A percentile compares a stretch with the other conserved stretches of the same genome.
Conservation (phyloP, 2,329 filamentous ascomycete genomes). For the Talaromyces sp. region DNA sequence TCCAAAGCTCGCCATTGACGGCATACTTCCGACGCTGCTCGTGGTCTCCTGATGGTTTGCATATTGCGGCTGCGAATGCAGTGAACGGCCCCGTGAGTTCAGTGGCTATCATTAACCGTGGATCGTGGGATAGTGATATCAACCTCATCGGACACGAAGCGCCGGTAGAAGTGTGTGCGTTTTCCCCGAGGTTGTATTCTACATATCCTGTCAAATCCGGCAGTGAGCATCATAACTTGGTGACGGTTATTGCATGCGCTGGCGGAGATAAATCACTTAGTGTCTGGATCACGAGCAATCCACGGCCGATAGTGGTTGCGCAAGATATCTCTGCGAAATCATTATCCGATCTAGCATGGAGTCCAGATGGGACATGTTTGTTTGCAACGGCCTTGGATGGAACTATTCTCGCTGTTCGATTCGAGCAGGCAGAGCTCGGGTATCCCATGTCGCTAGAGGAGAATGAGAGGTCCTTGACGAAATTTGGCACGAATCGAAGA, state of each 20-base stretch:
- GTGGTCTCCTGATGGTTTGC: slow-evolving; percentile 95
- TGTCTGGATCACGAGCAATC: slow-evolving; percentile 96
- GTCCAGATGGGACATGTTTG: slow-evolving; percentile 81
- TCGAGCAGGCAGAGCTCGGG: slow-evolving; percentile 83
- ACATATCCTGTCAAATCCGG: slow-evolving; percentile 58
- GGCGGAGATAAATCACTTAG: slow-evolving; percentile 95
- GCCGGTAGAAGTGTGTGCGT: slow-evolving; percentile 94
- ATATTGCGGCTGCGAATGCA: slow-evolving; percentile 94
- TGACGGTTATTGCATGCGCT: slow-evolving; percentile 94
- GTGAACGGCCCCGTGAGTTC: slow-evolving; percentile 97
- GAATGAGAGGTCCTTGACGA: slow-evolving; percentile 88
- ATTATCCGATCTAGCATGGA: slow-evolving; percentile 92
- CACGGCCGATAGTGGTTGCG: slow-evolving; percentile 82
- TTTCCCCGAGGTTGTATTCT: slow-evolving; percentile 86
- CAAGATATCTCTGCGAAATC: slow-evolving; percentile 88
- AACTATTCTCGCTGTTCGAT: slow-evolving; percentile 76
- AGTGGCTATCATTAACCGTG: slow-evolving; percentile 90
- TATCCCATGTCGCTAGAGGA: slow-evolving; percentile 83
- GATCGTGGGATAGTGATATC: slow-evolving; percentile 93
- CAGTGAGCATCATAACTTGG: slow-evolving; percentile 52
- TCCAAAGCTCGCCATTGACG: slow-evolving; percentile 86
- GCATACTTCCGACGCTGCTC: slow-evolving; percentile 96
- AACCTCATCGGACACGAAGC: slow-evolving; percentile 97
- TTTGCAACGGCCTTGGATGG: slow-evolving; percentile 88
- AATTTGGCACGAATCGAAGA: slow-evolving; percentile 84